These are phyloP conservation scores for Cercospora zeina DNA, from an alignment of 2,329 filamentous ascomycete genomes.

Conservation along the genomic window DNA sequence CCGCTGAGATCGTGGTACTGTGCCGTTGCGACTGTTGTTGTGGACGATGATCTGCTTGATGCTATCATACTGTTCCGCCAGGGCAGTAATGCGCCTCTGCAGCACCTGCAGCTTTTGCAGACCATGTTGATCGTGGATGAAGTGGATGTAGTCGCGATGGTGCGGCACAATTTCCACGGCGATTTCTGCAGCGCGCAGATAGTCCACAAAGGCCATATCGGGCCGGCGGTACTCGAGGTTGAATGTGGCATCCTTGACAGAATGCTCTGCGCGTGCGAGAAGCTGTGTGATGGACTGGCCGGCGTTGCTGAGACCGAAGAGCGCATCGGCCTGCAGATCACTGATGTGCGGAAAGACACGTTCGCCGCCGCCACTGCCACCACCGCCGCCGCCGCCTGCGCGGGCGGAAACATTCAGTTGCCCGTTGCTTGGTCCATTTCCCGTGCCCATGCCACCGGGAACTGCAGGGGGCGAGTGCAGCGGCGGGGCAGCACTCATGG, in stretches of 20 bases:
- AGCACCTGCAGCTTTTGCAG: conserved; percentile 52
- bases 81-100: conserved; percentile 33
- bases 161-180: conserved; percentile 72
- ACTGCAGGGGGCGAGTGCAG: not conserved
- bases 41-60: conserved; percentile 55
- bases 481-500: conserved; percentile 21
- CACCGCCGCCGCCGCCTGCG: not conserved
- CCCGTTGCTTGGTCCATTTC: not conserved
- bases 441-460: not conserved
- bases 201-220: conserved; percentile 79
- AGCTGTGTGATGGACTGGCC: conserved; percentile 39
- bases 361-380: conserved; percentile 23
- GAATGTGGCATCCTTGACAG: conserved; percentile 57
- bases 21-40: conserved; percentile 59
- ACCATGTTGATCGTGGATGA: conserved; percentile 49
- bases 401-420: not conserved
- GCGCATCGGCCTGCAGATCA: conserved; percentile 47
- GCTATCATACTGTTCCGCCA: conserved; percentile 47
- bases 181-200: conserved; percentile 78
- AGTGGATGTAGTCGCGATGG: conserved; percentile 72
- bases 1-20: conserved; percentile 25
- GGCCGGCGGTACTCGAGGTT: conserved; percentile 63
- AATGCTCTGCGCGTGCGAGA: conserved; percentile 45
- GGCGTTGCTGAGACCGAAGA: conserved; percentile 37
- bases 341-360: conserved; percentile 44